A percentile compares a stretch with the other conserved stretches of the same genome.
phyloP scores from a whole-genome alignment of 192 early-diverging fungal species.

The Physocladia obscura region DNA sequence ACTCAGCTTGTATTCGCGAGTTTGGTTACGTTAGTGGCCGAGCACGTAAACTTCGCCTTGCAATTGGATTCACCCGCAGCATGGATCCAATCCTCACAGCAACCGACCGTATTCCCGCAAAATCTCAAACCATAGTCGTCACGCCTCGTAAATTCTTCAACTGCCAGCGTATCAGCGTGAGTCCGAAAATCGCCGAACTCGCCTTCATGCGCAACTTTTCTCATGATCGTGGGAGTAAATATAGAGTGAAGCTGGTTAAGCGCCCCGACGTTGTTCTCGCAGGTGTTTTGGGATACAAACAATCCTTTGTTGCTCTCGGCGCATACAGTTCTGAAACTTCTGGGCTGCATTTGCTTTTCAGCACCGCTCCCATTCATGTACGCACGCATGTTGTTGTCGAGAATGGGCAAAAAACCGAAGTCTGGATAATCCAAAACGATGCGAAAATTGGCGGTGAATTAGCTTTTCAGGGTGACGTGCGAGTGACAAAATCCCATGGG shows the following conservation, averaged over 20 bases:
- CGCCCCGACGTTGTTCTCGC: conserved; percentile 32
- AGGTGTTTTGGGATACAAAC: conserved; percentile 55
- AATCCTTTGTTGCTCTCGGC: conserved; percentile 63
- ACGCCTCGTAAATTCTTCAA: background rate
- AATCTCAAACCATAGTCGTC: background rate
- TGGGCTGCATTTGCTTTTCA: conserved; percentile 54
- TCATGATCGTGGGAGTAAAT: conserved; percentile 32
- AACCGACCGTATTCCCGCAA: conserved; percentile 7
- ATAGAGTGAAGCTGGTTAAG: conserved; percentile 37
- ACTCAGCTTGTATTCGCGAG: conserved; percentile 74
- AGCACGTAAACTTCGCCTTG: conserved; percentile 56
- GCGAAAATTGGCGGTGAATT: conserved; percentile 49
- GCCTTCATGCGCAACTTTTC: conserved; percentile 71
- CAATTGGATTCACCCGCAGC: conserved; percentile 59
- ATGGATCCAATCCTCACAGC: conserved; percentile 52
- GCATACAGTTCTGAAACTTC: conserved; percentile 52
- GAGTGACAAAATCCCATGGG: conserved; percentile 25
- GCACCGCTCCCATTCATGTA: conserved; percentile 59
- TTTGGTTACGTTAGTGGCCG: conserved; percentile 66
- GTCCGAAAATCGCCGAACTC: background rate
- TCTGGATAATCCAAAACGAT: conserved; percentile 66
- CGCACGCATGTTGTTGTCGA: conserved; percentile 28
- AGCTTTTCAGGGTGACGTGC: conserved; percentile 56
- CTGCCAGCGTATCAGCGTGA: conserved; percentile 1
- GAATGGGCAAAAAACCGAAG: conserved; percentile 41